These are phyloP conservation scores for Picochlorum sp. DNA, from an alignment of 139 green algal genomes.

Conservation along the genomic window DNA sequence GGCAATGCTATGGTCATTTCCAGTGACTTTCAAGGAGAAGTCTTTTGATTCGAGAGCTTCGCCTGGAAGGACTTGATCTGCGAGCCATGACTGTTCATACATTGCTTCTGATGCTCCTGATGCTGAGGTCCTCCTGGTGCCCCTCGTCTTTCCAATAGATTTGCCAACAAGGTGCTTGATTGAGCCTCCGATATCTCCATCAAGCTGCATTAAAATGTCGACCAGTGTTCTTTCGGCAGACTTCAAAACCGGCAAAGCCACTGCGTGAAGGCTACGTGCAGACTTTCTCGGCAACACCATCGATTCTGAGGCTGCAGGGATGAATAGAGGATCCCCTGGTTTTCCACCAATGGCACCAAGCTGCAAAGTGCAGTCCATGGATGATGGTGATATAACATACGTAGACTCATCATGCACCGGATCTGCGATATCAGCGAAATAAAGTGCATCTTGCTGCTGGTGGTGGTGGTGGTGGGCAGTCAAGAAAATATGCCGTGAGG, in stretches of 20 bases:
- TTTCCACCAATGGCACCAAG: conserved; percentile 10
- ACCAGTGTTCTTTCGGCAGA: neutral
- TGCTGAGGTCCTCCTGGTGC: no score
- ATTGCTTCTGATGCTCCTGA: no score
- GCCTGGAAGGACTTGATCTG: no score
- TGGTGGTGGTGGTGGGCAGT: neutral
- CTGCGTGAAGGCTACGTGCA: conserved; percentile 4
- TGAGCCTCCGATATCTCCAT: neutral
- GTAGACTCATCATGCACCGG: conserved; percentile 10
- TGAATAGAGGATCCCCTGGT: conserved; percentile 5
- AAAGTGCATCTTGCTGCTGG: neutral
- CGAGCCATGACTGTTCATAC: no score
- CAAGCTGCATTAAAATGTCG: neutral
- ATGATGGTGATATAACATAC: conserved; percentile 15
- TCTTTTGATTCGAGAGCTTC: no score
- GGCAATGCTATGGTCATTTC: no score
- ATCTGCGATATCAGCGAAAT: conserved; percentile 9
- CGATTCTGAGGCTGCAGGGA: conserved; percentile 15
- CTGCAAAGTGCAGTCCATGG: conserved; percentile 28
- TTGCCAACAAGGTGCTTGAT: conserved; percentile 4
- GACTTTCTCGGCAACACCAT: conserved; percentile 9
- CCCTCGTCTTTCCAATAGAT: neutral
- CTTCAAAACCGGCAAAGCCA: neutral
- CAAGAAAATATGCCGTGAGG: neutral
- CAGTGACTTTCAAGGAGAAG: no score